Conservation (phyloP, 2,329 filamentous ascomycete species). For the Zymoseptoria brevis region DNA sequence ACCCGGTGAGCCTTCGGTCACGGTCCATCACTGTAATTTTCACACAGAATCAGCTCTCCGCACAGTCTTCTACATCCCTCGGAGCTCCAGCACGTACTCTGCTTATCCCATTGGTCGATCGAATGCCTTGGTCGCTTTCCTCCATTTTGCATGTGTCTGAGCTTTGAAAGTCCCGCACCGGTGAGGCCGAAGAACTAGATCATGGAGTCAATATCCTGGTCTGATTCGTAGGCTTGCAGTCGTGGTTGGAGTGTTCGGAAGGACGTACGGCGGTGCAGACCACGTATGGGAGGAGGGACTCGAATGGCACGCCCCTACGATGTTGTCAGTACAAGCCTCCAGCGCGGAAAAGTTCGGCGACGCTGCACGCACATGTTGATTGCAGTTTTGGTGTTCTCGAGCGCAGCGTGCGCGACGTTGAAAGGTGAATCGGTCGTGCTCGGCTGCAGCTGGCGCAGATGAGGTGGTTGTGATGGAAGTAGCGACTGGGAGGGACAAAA, state of each 20-base stretch:
- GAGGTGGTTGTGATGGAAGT: not conserved
- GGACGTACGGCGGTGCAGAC: constrained; percentile 53
- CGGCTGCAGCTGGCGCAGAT: not conserved
- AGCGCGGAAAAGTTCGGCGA: not conserved
- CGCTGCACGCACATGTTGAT: not conserved
- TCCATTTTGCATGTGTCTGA: constrained; percentile 55
- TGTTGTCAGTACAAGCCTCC: not conserved
- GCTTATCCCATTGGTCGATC: constrained; percentile 57
- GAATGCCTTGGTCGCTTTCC: constrained; percentile 54
- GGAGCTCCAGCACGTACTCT: constrained; percentile 32
- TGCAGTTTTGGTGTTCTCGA: not conserved
- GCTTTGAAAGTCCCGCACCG: constrained; percentile 49
- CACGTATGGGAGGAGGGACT: constrained; percentile 56
- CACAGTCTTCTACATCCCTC: not conserved
- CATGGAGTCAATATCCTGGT: constrained; percentile 6
- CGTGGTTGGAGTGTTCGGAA: constrained; percentile 2
- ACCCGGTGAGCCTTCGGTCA: constrained; percentile 55
- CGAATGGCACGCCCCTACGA: constrained; percentile 57
- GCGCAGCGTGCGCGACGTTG: not conserved
- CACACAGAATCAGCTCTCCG: not conserved
- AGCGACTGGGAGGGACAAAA: not conserved
- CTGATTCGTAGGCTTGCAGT: not conserved
- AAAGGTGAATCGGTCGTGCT: not conserved
- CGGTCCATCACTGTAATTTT: constrained; percentile 56
- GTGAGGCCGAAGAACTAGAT: constrained; percentile 53